phyloP scores from a whole-genome alignment of 2,329 filamentous ascomycete species.

The Pezicula rhizophila region DNA sequence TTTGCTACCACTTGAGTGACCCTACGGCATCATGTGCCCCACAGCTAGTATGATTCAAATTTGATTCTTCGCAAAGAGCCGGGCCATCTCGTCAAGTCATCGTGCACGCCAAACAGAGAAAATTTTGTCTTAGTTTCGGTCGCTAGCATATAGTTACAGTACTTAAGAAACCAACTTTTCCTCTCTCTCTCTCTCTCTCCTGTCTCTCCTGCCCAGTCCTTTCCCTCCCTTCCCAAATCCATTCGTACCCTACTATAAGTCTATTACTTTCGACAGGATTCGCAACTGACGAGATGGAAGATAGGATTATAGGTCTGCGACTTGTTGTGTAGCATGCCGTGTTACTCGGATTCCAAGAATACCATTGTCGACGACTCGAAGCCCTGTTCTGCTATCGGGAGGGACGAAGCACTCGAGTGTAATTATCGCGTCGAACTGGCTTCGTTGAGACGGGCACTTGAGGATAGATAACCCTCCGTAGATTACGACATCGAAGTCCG shows the following conservation, averaged over 20 bases:
- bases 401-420: neutral
- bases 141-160: slow-evolving; percentile 1
- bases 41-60: too few relatives aligned
- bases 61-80: neutral
- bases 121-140: slow-evolving; percentile 1
- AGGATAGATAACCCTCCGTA: slow-evolving; percentile 1
- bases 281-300: neutral
- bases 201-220: neutral
- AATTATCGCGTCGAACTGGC: neutral
- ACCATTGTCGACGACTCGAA: neutral
- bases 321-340: neutral
- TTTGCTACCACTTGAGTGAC: too few relatives aligned
- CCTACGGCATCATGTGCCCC: too few relatives aligned
- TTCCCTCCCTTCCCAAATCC: neutral
- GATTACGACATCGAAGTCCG: slow-evolving; percentile 1
- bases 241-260: neutral
- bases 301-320: slow-evolving; percentile 1
- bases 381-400: slow-evolving; percentile 1
- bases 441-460: neutral
- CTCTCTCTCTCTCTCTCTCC: neutral
- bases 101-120: neutral
- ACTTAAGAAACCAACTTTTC: slow-evolving; percentile 1
- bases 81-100: neutral
- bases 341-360: neutral
- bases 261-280: neutral